Evolutionary conservation across 1,284 basidiomycete species (phyloP), one percentile per base, ranked within the genome.

Genomic region (Mycena citricolor): DNA sequence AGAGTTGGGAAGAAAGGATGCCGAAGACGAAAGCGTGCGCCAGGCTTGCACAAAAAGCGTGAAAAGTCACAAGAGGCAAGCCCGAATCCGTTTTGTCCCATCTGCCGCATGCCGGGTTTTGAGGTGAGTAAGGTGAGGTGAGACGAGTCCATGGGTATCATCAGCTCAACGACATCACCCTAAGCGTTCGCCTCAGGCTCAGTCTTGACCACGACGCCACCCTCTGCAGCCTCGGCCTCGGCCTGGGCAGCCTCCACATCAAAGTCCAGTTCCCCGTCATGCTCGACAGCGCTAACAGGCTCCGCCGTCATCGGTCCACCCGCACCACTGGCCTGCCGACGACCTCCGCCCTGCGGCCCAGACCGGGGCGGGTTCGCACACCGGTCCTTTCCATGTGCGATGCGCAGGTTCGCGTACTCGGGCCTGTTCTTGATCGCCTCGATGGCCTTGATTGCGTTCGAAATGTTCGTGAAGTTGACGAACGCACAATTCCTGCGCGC

Each of bases 371-470:
- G 85, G 65, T 91, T 91, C 24, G 91, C 94, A 65, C 94, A 97
- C 26, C 94, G 81, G 64, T 97, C 94, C 66, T 97, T 97, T 52
- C 94, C 94, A 66, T 94, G 91, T 4, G 91, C 85, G 50, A 94
- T 86, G 26, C 89, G 84, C 49, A 94, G 68, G 63, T 82, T 83
- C 20, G 79, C 74, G 61, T 94, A 94, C 62, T 91, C 89, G 5
- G 86, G 76, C 62, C 88, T 88, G 59, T 76, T 79, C 77, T 94
- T 94, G 65, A 95, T 81, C 11, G 83, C 86, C 45, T 95, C 92
- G 57, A 97, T 94, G 14, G 94, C 92, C 72, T 97, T 97, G 74
- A 94, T 93, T 19, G 93, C 93, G 56, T 93, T 91, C 42, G 86
- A 83, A 56, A 97, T 85, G 66, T 93, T 92, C 10, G 73, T 76